These are phyloP conservation scores for Fusarium sp. DNA, from an alignment of 2,329 filamentous ascomycete genomes.

Conservation along the genomic window DNA sequence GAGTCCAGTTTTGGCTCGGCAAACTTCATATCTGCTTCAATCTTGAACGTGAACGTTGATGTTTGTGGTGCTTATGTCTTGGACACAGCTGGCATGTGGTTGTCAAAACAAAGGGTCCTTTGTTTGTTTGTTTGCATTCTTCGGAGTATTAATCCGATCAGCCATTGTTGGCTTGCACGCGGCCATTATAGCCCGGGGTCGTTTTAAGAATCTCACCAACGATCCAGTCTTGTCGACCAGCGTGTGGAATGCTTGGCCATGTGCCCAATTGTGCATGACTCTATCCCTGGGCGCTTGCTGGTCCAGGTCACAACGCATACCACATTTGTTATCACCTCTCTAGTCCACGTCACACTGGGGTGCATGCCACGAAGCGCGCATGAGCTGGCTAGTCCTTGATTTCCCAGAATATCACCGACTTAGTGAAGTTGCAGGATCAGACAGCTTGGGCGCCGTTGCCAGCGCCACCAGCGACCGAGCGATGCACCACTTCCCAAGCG, in stretches of 20 bases:
- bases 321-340: background rate
- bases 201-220: background rate
- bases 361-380: background rate
- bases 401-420: background rate
- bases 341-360: background rate
- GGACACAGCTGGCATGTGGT: background rate
- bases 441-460: background rate
- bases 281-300: background rate
- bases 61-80: background rate
- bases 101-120: conserved; percentile 6
- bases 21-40: conserved; percentile 5
- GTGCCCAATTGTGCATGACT: background rate
- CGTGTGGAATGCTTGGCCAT: background rate
- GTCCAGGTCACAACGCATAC: background rate
- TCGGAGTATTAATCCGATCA: background rate
- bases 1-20: conserved; percentile 56
- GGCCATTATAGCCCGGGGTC: background rate
- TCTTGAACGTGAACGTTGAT: background rate
- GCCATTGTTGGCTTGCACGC: background rate
- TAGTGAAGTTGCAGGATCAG: background rate
- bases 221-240: background rate
- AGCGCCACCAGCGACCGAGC: background rate
- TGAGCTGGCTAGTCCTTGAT: background rate
- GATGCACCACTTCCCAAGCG: background rate
- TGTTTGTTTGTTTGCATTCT: background rate